Base-by-base conservation (phyloP, 495 filamentous ascomycete species). In the Aspergillus egyptiacus region DNA sequence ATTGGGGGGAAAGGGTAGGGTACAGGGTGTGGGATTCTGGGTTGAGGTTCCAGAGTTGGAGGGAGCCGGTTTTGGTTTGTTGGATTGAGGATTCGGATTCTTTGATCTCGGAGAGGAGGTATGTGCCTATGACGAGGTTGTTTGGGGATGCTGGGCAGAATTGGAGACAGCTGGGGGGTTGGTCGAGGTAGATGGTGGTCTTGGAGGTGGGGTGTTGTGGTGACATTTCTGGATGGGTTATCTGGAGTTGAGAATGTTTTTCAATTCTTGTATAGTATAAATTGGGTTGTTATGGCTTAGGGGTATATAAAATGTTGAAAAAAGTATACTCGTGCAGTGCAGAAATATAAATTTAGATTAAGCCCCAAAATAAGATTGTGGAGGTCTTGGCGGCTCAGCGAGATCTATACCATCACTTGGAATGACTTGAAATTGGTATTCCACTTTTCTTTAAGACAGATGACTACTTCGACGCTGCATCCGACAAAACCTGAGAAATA, bases 101-200 rank as follows among this genome's bases (percentile, higher is more conserved):
- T 28, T 72, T 66, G 6, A 49, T 61, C 45, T 77, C 74, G 44
- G 87, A 75, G 20, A 96, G 73, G 37, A 83, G 70, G 64, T 98
- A 98, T 1, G 93, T 96, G 17, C 93, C 93, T 31, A 96, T 75
- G 1, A 95, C 65, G 55, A 96, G 83, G 55, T 81, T 80, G 7
- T 83, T 69, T 6, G 80, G 78, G 30, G 79, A 57, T 5, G 64
- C 59, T 0, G 85, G 85, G 45, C 81, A 85, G 62, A 95, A 91
- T 52, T 90, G 85, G 11, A 96, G 70, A 62, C 89, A 96, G 61
- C 87, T 89, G 2, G 91, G 91, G 9, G 87, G 90, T 22, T 76
- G 66, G 44, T 80, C 71, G 13, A 78, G 55, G 49, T 65, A 69
- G 36, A 69, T 54, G 2, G 71, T 73, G 4, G 57, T 66, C 23